phyloP scores from a whole-genome alignment of 257 asterid species.

The Cordia subcordata region DNA sequence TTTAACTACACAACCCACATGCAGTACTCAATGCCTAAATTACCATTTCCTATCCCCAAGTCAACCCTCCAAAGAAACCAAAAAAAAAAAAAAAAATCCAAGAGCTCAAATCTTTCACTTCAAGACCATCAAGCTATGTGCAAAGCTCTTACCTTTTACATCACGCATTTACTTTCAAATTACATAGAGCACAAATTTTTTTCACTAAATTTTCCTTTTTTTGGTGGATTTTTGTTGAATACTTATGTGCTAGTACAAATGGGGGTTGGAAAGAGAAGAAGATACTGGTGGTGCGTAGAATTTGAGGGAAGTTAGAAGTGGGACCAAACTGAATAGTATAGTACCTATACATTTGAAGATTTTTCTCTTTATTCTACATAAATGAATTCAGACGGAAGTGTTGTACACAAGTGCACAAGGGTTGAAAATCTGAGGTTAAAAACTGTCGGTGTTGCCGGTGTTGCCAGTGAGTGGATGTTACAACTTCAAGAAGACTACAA shows the following conservation, averaged over 20 bases:
- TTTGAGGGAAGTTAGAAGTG: constrained; percentile 35
- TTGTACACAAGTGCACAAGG: neutral
- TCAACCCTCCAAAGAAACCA: constrained; percentile 23
- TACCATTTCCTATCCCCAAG: constrained; percentile 18
- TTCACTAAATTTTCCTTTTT: neutral
- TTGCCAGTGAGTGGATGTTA: neutral
- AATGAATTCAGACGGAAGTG: too few species aligned
- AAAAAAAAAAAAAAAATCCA: constrained; percentile 19
- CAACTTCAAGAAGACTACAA: neutral
- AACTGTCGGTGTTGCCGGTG: neutral
- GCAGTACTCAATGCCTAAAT: too few species aligned
- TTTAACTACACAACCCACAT: too few species aligned
- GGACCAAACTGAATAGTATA: constrained; percentile 38
- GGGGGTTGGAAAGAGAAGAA: constrained; percentile 25
- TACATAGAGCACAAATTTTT: neutral
- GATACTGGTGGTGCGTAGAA: constrained; percentile 38
- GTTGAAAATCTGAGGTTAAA: neutral
- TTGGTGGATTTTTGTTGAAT: constrained; percentile 4
- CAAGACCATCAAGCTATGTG: constrained; percentile 3
- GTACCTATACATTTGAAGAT: neutral
- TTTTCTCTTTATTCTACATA: too few species aligned
- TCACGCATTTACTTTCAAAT: too few species aligned
- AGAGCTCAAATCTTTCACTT: constrained; percentile 19
- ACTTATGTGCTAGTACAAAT: neutral
- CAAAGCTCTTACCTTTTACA: neutral